These are phyloP conservation scores for Darksidea phi DNA, from an alignment of 495 filamentous ascomycete species.

Conservation along the genomic window DNA sequence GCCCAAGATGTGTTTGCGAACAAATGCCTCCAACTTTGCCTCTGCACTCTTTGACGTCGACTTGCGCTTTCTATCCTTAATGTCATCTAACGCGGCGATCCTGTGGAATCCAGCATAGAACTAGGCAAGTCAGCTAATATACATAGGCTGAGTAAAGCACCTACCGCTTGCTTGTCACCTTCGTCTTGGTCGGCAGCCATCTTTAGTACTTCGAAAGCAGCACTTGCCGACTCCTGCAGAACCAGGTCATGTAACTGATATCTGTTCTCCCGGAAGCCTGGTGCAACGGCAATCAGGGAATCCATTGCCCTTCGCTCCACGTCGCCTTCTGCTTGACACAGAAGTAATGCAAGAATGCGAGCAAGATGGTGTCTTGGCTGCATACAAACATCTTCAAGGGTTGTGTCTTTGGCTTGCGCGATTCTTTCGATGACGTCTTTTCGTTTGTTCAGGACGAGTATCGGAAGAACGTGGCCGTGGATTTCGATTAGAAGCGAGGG, in stretches of 20 bases:
- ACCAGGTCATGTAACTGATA: constrained; percentile 69
- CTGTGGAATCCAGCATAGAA: constrained; percentile 63
- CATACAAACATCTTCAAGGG: constrained; percentile 58
- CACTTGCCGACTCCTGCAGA: constrained; percentile 68
- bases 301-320: constrained; percentile 67
- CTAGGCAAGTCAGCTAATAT: constrained; percentile 42
- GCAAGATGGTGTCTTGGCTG: constrained; percentile 67
- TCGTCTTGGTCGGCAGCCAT: constrained; percentile 67
- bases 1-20: constrained; percentile 83
- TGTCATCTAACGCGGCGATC: constrained; percentile 63
- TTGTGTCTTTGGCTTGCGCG: constrained; percentile 65
- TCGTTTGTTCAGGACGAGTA: constrained; percentile 74
- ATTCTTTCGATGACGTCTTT: constrained; percentile 77
- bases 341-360: constrained; percentile 72
- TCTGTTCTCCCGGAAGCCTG: constrained; percentile 61
- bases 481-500: constrained; percentile 69
- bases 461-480: constrained; percentile 80
- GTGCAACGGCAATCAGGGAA: constrained; percentile 61
- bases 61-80: constrained; percentile 52
- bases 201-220: constrained; percentile 82
- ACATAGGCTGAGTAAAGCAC: constrained; percentile 17
- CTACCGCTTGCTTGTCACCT: constrained; percentile 58
- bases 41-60: constrained; percentile 53
- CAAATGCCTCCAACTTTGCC: constrained; percentile 62
- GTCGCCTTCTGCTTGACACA: constrained; percentile 68